A percentile compares a stretch with the other conserved stretches of the same genome.
Conservation (phyloP, 257 asterid genomes). For the Solanum gracilifrons region DNA sequence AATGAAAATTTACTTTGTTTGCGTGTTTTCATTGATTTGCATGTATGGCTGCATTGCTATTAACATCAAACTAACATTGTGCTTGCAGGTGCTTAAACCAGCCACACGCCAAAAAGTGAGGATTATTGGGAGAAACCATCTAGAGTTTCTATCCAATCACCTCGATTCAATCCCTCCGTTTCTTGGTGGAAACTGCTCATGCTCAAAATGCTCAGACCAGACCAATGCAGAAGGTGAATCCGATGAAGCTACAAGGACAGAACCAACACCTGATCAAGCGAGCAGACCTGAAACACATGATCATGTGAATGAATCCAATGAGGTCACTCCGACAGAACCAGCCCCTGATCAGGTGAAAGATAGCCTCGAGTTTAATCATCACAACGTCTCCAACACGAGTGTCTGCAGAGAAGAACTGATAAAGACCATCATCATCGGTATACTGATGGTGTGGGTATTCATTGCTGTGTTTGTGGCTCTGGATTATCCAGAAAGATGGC, state of each 20-base stretch:
- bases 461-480: slow-evolving; percentile 1
- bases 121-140: slow-evolving; percentile 23
- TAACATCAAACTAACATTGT: background rate
- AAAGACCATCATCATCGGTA: background rate
- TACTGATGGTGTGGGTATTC: slow-evolving; percentile 10
- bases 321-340: background rate
- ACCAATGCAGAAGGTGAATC: background rate
- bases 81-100: slow-evolving; percentile 30
- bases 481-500: background rate
- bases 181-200: slow-evolving; percentile 30
- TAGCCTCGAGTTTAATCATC: background rate
- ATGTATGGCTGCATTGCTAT: background rate
- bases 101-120: slow-evolving; percentile 26
- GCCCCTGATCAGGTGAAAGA: background rate
- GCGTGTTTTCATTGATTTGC: background rate
- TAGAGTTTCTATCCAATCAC: slow-evolving; percentile 8
- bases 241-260: background rate
- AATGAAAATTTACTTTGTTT: background rate
- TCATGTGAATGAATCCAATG: background rate
- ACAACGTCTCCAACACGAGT: background rate
- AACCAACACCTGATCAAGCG: background rate
- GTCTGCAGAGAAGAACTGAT: background rate
- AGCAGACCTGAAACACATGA: background rate
- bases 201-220: slow-evolving; percentile 14
- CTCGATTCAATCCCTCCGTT: slow-evolving; percentile 16